Evolutionary conservation across 2,329 filamentous ascomycete genomes (phyloP).

Genomic region (Verticillium nubilum): DNA sequence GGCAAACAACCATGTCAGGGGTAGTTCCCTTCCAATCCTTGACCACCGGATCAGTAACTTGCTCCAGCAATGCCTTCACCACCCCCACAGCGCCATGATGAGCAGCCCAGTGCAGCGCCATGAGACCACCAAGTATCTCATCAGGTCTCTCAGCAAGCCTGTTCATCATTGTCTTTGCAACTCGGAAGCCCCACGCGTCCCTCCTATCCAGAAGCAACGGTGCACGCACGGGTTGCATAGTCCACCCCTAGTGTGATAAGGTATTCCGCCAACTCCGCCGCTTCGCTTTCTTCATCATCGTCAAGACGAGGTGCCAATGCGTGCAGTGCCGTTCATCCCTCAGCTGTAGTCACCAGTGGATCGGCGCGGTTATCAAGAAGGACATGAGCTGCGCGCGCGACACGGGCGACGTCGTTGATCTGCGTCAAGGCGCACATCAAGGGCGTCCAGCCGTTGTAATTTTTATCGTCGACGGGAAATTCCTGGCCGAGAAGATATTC

Average conservation of each 20-base stretch:
- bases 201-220: not conserved
- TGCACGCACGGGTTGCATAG: not conserved
- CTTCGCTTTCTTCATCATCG: not conserved
- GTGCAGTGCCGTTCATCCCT: slow-evolving; percentile 21
- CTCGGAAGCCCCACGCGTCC: not conserved
- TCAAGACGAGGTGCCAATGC: slow-evolving; percentile 7
- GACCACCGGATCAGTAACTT: not conserved
- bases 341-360: slow-evolving; percentile 10
- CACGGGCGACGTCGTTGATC: not conserved
- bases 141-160: not conserved
- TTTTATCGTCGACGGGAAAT: slow-evolving; percentile 15
- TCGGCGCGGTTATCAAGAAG: slow-evolving; percentile 18
- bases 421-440: slow-evolving; percentile 18
- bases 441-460: slow-evolving; percentile 22
- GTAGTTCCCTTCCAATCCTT: not conserved
- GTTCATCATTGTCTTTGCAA: not conserved
- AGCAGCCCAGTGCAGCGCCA: not conserved
- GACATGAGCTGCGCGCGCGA: slow-evolving; percentile 6
- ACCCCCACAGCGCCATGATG: not conserved
- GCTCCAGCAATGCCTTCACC: not conserved
- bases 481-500: slow-evolving; percentile 12
- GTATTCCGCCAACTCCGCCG: not conserved
- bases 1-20: not conserved
- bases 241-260: not conserved
- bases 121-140: not conserved